Conservation (phyloP, 345 rosid genomes). For the Xanthoceras sorbifolium region DNA sequence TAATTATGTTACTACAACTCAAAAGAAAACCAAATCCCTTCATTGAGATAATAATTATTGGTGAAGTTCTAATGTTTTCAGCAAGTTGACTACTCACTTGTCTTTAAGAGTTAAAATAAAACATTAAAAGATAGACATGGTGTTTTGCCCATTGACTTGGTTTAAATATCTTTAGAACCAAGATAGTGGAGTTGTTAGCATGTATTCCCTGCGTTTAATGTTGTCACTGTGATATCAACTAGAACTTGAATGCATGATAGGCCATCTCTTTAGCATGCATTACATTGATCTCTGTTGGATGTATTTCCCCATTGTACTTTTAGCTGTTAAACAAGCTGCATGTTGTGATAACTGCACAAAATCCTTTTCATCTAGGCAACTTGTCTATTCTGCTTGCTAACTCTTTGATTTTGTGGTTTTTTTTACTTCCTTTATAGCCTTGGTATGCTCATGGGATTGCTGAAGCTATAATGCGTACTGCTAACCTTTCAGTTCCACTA, state of each 20-base stretch:
- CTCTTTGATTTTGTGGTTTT: conserved; percentile 18
- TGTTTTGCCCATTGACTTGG: neutral
- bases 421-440: conserved; percentile 56
- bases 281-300: neutral
- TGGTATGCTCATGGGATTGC: conserved; percentile 99
- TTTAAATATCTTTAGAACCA: neutral
- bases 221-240: neutral
- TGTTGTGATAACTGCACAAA: neutral
- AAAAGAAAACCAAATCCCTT: neutral
- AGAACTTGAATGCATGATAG: neutral
- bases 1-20: neutral
- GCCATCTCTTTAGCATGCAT: neutral
- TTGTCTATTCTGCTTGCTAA: conserved; percentile 4
- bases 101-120: neutral
- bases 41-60: neutral
- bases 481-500: conserved; percentile 85
- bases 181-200: neutral
- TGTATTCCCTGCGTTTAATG: neutral
- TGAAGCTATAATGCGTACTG: conserved; percentile 88
- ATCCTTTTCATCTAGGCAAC: conserved; percentile 9
- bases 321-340: conserved; percentile 15
- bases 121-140: neutral
- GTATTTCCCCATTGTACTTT: neutral
- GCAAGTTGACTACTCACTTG: neutral
- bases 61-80: neutral